Evolutionary conservation across 2,329 filamentous ascomycete genomes (phyloP), one percentile per base, ranked within the genome.

Genomic region (Fusarium cicatricum): DNA sequence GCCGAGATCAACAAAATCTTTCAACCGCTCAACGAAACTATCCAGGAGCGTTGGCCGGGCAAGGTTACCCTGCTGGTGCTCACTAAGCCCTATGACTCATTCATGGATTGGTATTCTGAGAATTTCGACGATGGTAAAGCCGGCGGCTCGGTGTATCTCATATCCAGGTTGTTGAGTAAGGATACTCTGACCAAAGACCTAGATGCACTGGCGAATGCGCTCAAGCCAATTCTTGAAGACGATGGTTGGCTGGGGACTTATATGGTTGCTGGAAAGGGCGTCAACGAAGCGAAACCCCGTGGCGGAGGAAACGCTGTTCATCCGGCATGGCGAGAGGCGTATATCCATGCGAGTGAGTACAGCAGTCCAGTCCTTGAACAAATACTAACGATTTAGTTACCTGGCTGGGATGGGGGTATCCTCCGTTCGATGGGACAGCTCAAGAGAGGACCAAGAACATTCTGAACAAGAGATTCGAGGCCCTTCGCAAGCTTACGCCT

Each of bases 241-340:
- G 48, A 26, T 5, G 71, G 70, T 1, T 42, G 52, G 0, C 58
- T 75, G 12, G 71, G 72, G 5, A 71, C 73, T 0, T 77, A 72
- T 55, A 64, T 80, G 21, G 75, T 83, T 0, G 71, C 73, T 3
- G 79, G 80, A 2, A 75, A 75, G 33, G 80, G 76, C 2, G 73
- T 80, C 3, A 68, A 72, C 4, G 68, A 80, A 23, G 79, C 77
- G 4, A 69, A 71, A 47, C 77, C 78, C 2, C 66, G 75, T 12
- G 79, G 79, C 3, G 78, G 78, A 1, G 68, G 75, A 29, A 81
- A 80, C 38, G 73, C 80, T 2, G 74, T 83, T 12, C 76, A 78
- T 48, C 81, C 81, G 2, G 78, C 79, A 0, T 86, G 81, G 81
- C 73, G 83, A 21, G 76, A 62, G 15, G 73, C 78, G 0, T 72